phyloP scores from a whole-genome alignment of 495 filamentous ascomycete genomes.

The Xylaria grammica region DNA sequence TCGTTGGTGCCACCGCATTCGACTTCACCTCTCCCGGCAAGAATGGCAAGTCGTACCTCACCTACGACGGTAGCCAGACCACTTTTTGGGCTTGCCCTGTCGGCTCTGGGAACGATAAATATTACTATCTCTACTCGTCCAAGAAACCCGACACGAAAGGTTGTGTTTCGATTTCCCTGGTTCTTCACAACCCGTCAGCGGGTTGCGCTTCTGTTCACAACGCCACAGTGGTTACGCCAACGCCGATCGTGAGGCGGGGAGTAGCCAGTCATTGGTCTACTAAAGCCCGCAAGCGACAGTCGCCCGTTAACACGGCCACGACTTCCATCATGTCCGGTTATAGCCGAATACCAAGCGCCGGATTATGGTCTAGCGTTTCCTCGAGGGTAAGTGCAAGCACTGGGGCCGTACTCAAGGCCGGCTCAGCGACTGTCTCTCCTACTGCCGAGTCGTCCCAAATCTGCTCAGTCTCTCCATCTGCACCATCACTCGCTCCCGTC shows the following conservation, averaged over 20 bases:
- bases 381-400: background rate
- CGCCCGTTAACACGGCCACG: background rate
- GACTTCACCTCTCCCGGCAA: conserved; percentile 15
- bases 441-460: conserved; percentile 14
- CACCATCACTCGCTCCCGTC: conserved; percentile 33
- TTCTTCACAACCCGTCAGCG: conserved; percentile 26
- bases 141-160: conserved; percentile 24
- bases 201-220: conserved; percentile 22
- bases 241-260: background rate
- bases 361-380: conserved; percentile 10
- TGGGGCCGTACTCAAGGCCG: background rate
- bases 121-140: conserved; percentile 31
- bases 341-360: conserved; percentile 6
- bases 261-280: background rate
- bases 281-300: conserved; percentile 10
- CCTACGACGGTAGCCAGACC: conserved; percentile 28
- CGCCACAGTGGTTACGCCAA: background rate
- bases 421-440: background rate
- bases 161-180: conserved; percentile 28
- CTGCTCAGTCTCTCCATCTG: conserved; percentile 31
- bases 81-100: conserved; percentile 33
- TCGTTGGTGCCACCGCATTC: conserved; percentile 31
- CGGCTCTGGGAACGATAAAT: conserved; percentile 16
- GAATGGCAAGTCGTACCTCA: conserved; percentile 29
- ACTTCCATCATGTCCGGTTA: conserved; percentile 8